Evolutionary conservation across 768 basidiomycete genomes (phyloP).

Genomic region (Pleurotus sapidus): DNA sequence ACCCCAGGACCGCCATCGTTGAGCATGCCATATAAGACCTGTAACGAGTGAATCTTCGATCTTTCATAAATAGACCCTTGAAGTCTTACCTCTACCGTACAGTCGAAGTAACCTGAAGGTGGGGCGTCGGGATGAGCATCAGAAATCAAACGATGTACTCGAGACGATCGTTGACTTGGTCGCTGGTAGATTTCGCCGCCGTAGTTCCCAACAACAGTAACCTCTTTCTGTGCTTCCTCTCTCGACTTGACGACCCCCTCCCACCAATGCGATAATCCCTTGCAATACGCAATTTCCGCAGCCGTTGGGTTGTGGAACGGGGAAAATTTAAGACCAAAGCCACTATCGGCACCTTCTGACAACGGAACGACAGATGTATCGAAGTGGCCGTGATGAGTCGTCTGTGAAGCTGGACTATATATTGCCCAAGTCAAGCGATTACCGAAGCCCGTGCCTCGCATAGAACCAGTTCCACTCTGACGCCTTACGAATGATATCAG

Average conservation of each 20-base stretch:
- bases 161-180: slow-evolving; percentile 12
- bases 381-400: slow-evolving; percentile 33
- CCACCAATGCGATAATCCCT: slow-evolving; percentile 51
- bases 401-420: slow-evolving; percentile 38
- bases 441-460: slow-evolving; percentile 41
- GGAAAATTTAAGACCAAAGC: slow-evolving; percentile 36
- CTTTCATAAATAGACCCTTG: background rate
- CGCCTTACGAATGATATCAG: slow-evolving; percentile 24
- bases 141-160: slow-evolving; percentile 47
- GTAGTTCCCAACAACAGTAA: slow-evolving; percentile 4
- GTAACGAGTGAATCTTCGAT: background rate
- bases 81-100: slow-evolving; percentile 53
- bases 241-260: slow-evolving; percentile 6
- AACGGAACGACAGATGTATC: slow-evolving; percentile 28
- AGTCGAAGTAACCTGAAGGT: slow-evolving; percentile 56
- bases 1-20: slow-evolving; percentile 30
- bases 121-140: slow-evolving; percentile 42
- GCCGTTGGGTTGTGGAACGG: slow-evolving; percentile 41
- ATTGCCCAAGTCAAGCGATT: slow-evolving; percentile 54
- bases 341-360: slow-evolving; percentile 28
- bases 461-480: slow-evolving; percentile 21
- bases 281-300: slow-evolving; percentile 42
- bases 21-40: slow-evolving; percentile 48
- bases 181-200: slow-evolving; percentile 8
- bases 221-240: slow-evolving; percentile 2